phyloP scores from a whole-genome alignment of 2,329 filamentous ascomycete genomes.

The Ophiostoma tasmaniense region DNA sequence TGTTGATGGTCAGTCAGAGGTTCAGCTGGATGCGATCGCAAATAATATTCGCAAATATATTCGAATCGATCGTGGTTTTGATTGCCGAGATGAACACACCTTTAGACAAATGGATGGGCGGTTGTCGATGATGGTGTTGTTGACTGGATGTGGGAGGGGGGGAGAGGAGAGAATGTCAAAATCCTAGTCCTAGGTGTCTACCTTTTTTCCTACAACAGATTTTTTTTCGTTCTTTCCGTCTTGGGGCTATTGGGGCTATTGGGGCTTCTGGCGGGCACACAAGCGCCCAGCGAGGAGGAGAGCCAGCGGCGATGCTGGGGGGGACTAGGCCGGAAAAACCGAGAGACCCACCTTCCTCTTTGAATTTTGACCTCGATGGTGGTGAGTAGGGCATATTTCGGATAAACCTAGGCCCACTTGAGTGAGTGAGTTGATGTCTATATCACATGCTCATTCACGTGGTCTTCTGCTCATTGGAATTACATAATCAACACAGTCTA shows the following conservation, averaged over 20 bases:
- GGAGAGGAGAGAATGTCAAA: slow-evolving; percentile 11
- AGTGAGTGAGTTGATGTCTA: too few relatives aligned
- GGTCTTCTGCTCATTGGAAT: too few relatives aligned
- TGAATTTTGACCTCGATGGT: slow-evolving; percentile 6
- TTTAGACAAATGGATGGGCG: slow-evolving; percentile 18
- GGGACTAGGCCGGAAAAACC: slow-evolving; percentile 1
- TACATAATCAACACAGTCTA: too few relatives aligned
- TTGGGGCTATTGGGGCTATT: background rate
- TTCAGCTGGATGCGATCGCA: background rate
- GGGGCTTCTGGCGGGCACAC: slow-evolving; percentile 4
- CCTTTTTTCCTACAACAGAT: slow-evolving; percentile 9
- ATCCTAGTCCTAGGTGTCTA: background rate
- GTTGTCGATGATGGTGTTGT: slow-evolving; percentile 15
- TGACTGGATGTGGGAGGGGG: slow-evolving; percentile 7
- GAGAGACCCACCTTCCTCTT: background rate
- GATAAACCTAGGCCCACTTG: slow-evolving; percentile 4
- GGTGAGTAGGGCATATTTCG: slow-evolving; percentile 11
- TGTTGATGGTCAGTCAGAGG: slow-evolving; percentile 16
- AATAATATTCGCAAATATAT: too few relatives aligned
- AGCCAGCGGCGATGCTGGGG: background rate
- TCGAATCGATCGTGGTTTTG: background rate
- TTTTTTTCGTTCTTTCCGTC: slow-evolving; percentile 11
- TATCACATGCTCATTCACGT: background rate
- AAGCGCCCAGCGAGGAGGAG: background rate
- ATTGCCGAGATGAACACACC: slow-evolving; percentile 12